phyloP scores from a whole-genome alignment of 2,329 filamentous ascomycete genomes.

The Colletotrichum sp. region DNA sequence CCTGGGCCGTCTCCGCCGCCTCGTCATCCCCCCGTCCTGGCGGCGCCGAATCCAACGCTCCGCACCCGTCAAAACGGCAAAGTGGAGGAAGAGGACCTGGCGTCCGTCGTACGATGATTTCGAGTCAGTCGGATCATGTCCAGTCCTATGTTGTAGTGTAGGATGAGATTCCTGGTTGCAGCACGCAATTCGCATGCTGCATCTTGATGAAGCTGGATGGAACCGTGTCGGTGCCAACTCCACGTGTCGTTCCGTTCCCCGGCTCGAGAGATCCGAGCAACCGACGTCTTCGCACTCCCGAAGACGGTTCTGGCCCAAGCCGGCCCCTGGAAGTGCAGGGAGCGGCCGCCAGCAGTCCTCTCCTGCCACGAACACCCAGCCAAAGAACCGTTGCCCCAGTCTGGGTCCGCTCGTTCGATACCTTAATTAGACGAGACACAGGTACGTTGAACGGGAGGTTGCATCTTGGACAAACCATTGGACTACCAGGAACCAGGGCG shows the following conservation, averaged over 20 bases:
- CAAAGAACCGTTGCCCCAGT: background rate
- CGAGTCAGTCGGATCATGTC: constrained; percentile 18
- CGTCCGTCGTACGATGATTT: background rate
- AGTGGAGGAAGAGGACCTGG: background rate
- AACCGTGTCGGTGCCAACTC: background rate
- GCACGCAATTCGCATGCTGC: background rate
- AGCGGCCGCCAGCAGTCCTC: background rate
- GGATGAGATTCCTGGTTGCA: background rate
- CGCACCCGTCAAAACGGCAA: constrained; percentile 4
- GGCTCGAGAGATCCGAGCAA: background rate
- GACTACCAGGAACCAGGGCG: constrained; percentile 10
- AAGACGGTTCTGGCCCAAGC: background rate
- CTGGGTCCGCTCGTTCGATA: background rate
- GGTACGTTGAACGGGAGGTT: background rate
- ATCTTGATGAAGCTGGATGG: background rate
- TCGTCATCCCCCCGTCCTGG: constrained; percentile 12
- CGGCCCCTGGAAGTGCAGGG: background rate
- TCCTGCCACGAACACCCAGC: background rate
- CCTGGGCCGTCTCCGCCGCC: constrained; percentile 8
- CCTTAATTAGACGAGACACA: background rate
- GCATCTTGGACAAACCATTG: background rate
- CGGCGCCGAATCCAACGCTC: constrained; percentile 4
- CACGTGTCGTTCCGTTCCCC: background rate
- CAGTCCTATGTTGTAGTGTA: background rate
- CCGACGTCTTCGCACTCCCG: background rate